These are phyloP conservation scores for Flaveria linearis DNA, from an alignment of 129 eudicot genomes.

Conservation along the genomic window DNA sequence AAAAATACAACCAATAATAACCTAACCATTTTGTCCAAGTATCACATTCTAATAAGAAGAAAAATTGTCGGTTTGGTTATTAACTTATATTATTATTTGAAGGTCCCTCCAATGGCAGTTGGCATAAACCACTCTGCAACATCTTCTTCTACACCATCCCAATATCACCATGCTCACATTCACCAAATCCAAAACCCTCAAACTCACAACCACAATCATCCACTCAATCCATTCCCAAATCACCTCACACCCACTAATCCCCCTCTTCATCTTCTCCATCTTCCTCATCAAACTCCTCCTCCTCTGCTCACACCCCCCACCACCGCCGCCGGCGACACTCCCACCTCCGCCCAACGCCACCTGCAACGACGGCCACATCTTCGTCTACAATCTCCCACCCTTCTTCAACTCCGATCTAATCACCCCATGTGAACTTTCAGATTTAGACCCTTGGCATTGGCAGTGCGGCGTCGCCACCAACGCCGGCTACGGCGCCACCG, in stretches of 20 bases:
- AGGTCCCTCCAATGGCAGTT: slow-evolving; percentile 16
- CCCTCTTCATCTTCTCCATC: slow-evolving; percentile 40
- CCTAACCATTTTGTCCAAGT: not conserved
- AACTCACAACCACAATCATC: slow-evolving; percentile 21
- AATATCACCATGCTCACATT: slow-evolving; percentile 26
- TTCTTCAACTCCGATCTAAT: slow-evolving; percentile 58
- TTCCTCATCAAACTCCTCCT: slow-evolving; percentile 28
- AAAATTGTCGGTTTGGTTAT: slow-evolving; percentile 31
- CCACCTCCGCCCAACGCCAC: slow-evolving; percentile 9
- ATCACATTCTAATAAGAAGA: not conserved
- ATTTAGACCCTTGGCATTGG: slow-evolving; percentile 78
- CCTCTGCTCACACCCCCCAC: slow-evolving; percentile 29
- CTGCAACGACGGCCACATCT: slow-evolving; percentile 51
- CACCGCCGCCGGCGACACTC: slow-evolving; percentile 1
- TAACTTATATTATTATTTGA: not conserved
- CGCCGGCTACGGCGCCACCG: slow-evolving; percentile 52
- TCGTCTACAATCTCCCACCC: slow-evolving; percentile 65
- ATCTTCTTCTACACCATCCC: slow-evolving; percentile 15
- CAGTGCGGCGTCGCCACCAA: slow-evolving; percentile 75
- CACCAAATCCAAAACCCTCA: slow-evolving; percentile 35
- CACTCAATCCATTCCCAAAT: slow-evolving; percentile 39
- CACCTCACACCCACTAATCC: slow-evolving; percentile 47
- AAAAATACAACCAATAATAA: not conserved
- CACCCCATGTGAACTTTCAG: slow-evolving; percentile 39
- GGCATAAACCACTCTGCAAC: slow-evolving; percentile 21